Evolutionary conservation across 352 stramenopile genomes (phyloP), one percentile per base, ranked within the genome.

Genomic region (Globisporangium rhizosaccharum): DNA sequence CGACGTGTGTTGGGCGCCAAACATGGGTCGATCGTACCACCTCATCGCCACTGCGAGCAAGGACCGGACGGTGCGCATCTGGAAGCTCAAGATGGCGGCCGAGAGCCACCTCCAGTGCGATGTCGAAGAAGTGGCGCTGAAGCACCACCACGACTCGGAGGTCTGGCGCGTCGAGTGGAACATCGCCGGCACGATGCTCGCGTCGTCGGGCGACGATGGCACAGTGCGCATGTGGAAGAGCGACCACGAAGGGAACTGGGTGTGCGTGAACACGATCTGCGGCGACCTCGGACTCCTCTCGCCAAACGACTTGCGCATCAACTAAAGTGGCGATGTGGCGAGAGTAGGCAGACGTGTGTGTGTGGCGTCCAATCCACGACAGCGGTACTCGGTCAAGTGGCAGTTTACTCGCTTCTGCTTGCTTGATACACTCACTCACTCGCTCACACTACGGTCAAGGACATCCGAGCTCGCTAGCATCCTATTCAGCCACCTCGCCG

Each of bases 111-210:
- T 90, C 49, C 70, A 83, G 64, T 85, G 77, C 17, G 72, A 87
- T 33, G 79, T 92, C 23, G 78, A 92, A 48, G 67, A 92, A 56
- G 72, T 93, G 3, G 82, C 82, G 20, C 67, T 83, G 17, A 90
- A 92, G 61, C 80, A 93, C 58, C 85, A 94, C 63, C 82, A 91
- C 71, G 77, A 89, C 70, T 92, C 76, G 66, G 84, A 98, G 62
- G 88, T 97, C 26, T 99, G 96, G 96, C 85, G 92, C 42, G 96
- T 97, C 53, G 88, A 98, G 71, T 99, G 94, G 94, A 98, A 98
- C 64, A 86, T 99, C 45, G 98, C 96, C 11, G 96, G 96, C 26
- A 98, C 94, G 15, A 96, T 98, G 63, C 68, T 99, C 51, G 93
- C 93, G 33, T 97, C 85, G 49, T 96, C 86, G 2, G 92, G 96